Evolutionary conservation across 257 asterid genomes (phyloP).

Genomic region (Coffea canephora): DNA sequence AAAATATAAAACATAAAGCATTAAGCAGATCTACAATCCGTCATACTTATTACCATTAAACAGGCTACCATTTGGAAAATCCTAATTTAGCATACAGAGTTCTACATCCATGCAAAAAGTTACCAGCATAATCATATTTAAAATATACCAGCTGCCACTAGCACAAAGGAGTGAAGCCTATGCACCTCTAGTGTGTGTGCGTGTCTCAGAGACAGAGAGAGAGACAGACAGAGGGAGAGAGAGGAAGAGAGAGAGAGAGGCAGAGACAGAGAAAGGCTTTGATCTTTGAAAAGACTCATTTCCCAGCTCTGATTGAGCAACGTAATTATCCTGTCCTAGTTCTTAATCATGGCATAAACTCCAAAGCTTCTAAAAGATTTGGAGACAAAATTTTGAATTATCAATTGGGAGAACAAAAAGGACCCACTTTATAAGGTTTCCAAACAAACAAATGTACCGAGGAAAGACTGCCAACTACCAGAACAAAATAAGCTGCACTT

Average conservation of each 20-base stretch:
- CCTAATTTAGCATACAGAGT: neutral
- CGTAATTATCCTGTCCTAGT: conserved; percentile 4
- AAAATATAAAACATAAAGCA: neutral
- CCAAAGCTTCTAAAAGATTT: neutral
- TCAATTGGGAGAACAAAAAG: no score
- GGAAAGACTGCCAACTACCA: neutral
- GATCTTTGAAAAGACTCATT: neutral
- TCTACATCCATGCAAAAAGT: neutral
- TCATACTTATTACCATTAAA: neutral
- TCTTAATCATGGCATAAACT: neutral
- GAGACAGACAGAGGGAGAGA: neutral
- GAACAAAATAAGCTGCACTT: neutral
- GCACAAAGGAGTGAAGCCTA: neutral
- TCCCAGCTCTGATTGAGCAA: neutral
- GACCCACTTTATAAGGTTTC: neutral
- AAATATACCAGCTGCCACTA: neutral
- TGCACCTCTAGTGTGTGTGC: neutral
- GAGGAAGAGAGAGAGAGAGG: neutral
- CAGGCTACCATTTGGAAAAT: neutral
- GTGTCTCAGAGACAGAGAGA: neutral
- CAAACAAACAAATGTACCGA: neutral
- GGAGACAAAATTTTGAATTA: neutral
- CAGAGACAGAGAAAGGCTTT: neutral
- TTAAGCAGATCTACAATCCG: neutral
- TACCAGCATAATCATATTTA: neutral